Conservation (phyloP, 2,329 filamentous ascomycete species). For the Lachnellula suecica region DNA sequence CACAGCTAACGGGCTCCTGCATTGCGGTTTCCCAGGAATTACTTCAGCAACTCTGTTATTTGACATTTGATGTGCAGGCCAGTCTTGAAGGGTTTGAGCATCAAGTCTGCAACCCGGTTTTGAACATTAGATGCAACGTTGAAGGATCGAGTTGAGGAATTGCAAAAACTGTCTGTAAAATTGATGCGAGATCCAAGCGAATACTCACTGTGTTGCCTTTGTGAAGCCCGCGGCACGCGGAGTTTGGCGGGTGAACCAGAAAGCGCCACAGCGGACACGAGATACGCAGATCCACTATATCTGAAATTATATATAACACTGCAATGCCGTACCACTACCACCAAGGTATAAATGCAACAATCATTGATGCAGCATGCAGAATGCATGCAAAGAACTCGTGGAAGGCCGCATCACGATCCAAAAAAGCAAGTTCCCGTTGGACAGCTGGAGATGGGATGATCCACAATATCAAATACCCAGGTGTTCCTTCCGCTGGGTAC, state of each 20-base stretch:
- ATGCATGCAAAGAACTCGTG: background rate
- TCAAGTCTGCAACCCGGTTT: no score
- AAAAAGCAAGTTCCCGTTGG: background rate
- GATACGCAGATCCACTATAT: slow-evolving; percentile 3
- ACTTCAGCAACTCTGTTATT: no score
- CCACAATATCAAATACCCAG: background rate
- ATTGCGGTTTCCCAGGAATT: background rate
- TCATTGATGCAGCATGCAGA: background rate
- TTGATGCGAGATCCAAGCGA: background rate
- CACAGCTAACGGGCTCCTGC: slow-evolving; percentile 11
- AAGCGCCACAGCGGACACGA: slow-evolving; percentile 1
- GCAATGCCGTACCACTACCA: background rate
- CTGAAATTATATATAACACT: background rate
- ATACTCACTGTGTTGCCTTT: background rate
- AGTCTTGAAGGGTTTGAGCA: background rate
- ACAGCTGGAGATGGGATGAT: background rate
- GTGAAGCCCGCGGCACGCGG: background rate
- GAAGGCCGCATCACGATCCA: background rate
- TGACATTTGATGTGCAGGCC: no score
- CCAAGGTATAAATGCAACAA: background rate
- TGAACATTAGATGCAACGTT: no score
- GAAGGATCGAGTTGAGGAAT: no score
- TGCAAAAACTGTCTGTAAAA: no score
- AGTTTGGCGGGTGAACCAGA: background rate
- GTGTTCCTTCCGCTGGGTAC: background rate